Evolutionary conservation across 2,329 filamentous ascomycete species (phyloP), one percentile per base, ranked within the genome.

Genomic region (Stromatinia cepivora): DNA sequence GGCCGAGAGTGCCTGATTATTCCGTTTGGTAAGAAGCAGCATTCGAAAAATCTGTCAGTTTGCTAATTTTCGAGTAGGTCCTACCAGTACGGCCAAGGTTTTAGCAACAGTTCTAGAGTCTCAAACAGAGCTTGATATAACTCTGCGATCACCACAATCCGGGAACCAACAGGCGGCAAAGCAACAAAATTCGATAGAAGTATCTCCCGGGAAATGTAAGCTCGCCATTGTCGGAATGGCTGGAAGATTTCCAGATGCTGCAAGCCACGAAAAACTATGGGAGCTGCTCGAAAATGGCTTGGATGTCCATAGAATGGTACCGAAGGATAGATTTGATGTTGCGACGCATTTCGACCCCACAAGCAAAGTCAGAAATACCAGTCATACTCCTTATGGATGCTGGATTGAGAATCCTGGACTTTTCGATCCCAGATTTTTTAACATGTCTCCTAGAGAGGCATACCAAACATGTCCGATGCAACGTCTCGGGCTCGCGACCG

Each of bases 341-440:
- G 85, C 89, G 54, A 88, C 86, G 28, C 91, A 93, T 76, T 87
- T 85, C 72, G 91, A 94, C 75, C 86, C 89, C 7, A 88, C 87
- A 8, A 90, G 90, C 31, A 92, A 92, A 79, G 84, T 82, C 45
- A 88, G 89, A 78, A 94, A 93, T 81, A 93, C 91, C 70, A 69
- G 66, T 50, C 66, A 69, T 69, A 92, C 90, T 1, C 90, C 89
- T 4, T 92, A 88, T 74, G 91, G 91, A 22, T 92, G 90, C 81
- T 93, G 82, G 82, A 85, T 75, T 50, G 88, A 92, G 71, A 86
- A 93, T 71, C 91, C 91, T 0, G 90, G 90, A 68, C 83, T 90
- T 61, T 94, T 94, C 76, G 92, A 94, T 75, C 89, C 90, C n/a
- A 84, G 89, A 0, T 94, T 94, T 81, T 94, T 94, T 85, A 93